Conservation (phyloP, 768 basidiomycete species). For the Hericium coralloides region DNA sequence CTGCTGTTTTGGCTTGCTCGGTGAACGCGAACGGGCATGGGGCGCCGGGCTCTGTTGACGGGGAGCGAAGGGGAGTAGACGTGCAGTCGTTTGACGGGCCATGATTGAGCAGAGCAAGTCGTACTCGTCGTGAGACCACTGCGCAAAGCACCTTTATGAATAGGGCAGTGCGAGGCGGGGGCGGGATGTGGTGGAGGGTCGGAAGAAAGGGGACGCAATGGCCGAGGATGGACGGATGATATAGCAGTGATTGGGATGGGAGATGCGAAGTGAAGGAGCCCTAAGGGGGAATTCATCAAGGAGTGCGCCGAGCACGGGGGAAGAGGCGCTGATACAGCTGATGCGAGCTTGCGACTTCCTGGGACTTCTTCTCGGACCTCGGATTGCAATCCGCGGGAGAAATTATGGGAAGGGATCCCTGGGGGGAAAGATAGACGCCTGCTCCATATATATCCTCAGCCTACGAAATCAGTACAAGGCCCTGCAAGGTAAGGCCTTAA, state of each 20-base stretch:
- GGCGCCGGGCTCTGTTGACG: background rate
- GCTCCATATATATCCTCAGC: too few species aligned
- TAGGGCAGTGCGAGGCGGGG: background rate
- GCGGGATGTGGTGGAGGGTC: background rate
- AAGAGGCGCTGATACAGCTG: background rate
- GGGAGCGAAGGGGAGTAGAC: background rate
- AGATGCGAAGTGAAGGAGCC: background rate
- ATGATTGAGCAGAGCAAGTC: background rate
- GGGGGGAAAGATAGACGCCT: too few species aligned
- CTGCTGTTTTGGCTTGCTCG: background rate
- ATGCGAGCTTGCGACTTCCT: too few species aligned
- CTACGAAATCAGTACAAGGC: too few species aligned
- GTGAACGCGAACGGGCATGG: background rate
- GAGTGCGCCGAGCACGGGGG: background rate
- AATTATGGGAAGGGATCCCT: too few species aligned
- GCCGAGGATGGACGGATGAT: background rate
- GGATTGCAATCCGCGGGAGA: too few species aligned
- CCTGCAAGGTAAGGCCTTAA: too few species aligned
- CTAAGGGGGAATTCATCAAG: background rate
- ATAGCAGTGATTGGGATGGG: background rate
- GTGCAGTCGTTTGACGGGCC: background rate
- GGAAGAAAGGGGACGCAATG: background rate
- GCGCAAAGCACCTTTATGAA: too few species aligned
- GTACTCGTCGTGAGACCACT: too few species aligned
- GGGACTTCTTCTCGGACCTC: too few species aligned